Base-by-base conservation (phyloP, 805 yeast species). In the Millerozyma miso region DNA sequence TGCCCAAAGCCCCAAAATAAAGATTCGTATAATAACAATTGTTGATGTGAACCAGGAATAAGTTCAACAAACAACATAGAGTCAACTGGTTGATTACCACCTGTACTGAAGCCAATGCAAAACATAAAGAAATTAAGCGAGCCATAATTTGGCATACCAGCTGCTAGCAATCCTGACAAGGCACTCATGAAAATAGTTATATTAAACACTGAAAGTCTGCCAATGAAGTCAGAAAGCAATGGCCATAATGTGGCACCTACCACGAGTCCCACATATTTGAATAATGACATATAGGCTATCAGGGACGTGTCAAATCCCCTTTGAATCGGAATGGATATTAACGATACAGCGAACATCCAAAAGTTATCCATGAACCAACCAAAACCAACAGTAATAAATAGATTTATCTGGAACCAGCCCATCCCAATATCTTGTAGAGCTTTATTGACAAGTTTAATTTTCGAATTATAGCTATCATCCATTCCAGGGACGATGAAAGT, bases 1-100 rank as follows among this genome's bases (percentile, higher is more conserved):
- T 76, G 80, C 34, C 81, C 81, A 31, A 77, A 62, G 37, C 79
- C 80, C 82, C 82, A 77, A 75, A 70, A 77, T 34, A 65, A 59
- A 19, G 80, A 75, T 58, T 55, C 40, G 10, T 40, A 40, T 7
- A 54, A 39, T 15, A 47, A 38, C 33, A 50, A 43, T 43, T 46
- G 48, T 16, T 47, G 45, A 44, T 40, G 48, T 4, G 40, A 42
- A 2, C 45, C 33, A 3, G 54, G 54, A 14, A 47, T 39, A 17
- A 49, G 45, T 31, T 51, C 51, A 12, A 49, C 31, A 35, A 49
- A 49, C 12, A 49, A 37, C 29, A 48, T 43, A 14, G 49, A 46
- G 19, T 49, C 53, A 4, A 50, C 40, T 13, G 53, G 51, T 15
- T 46, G 47, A 37, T 51, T 49, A 7, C 52, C 54, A 4, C 53